Conservation (phyloP, 345 rosid genomes). For the Salix viminalis region DNA sequence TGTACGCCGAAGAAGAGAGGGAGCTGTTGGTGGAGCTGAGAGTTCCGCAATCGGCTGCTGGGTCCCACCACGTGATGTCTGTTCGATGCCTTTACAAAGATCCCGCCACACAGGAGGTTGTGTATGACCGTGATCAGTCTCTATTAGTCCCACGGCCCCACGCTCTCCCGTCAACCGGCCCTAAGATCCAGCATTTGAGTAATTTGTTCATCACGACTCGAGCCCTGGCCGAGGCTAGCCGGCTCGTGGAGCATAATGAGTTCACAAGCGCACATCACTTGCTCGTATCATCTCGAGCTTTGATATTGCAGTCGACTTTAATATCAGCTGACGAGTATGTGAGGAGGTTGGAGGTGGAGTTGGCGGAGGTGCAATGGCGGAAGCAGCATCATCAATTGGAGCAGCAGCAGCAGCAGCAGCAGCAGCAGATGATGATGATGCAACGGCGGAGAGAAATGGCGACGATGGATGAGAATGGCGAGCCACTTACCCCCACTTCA, state of each 20-base stretch:
- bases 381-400: slow-evolving; percentile 14
- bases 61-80: slow-evolving; percentile 32
- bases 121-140: slow-evolving; percentile 30
- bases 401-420: slow-evolving; percentile 20
- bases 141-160: slow-evolving; percentile 24
- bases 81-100: slow-evolving; percentile 29
- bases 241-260: slow-evolving; percentile 20
- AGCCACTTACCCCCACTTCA: slow-evolving; percentile 29
- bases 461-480: slow-evolving; percentile 57
- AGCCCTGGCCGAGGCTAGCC: slow-evolving; percentile 22
- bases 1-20: slow-evolving; percentile 32
- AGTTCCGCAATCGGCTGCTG: slow-evolving; percentile 20
- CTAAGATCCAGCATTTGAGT: slow-evolving; percentile 15
- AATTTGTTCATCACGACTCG: slow-evolving; percentile 20
- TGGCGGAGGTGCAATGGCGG: slow-evolving; percentile 28
- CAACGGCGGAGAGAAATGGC: slow-evolving; percentile 36
- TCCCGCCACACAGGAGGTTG: slow-evolving; percentile 28
- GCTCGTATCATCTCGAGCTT: slow-evolving; percentile 19
- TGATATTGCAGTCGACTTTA: slow-evolving; percentile 16
- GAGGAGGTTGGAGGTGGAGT: slow-evolving; percentile 22
- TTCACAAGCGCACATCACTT: slow-evolving; percentile 24
- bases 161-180: slow-evolving; percentile 20
- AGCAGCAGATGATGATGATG: slow-evolving; percentile 6
- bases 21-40: slow-evolving; percentile 25
- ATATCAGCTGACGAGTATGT: slow-evolving; percentile 16